Base-by-base conservation (phyloP, 306 rosid genomes). In the Ormosia emarginata region DNA sequence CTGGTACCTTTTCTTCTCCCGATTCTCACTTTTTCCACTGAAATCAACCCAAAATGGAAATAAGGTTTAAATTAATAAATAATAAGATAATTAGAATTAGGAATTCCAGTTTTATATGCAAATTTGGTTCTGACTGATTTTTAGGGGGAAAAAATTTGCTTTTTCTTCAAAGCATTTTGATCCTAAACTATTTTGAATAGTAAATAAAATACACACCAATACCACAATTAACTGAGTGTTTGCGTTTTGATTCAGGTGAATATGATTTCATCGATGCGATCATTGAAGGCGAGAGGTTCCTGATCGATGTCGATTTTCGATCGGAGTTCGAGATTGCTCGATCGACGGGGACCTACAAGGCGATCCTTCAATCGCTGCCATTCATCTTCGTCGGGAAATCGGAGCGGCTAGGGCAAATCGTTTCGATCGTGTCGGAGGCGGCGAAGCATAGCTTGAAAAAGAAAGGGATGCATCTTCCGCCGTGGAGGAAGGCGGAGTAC, bases 301-400 rank as follows among this genome's bases (percentile, higher is more conserved):
- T 95, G 34, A 53, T 95, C 7, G 99, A 95, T 78, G 81, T 95
- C 7, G 99, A 95, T 90, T 93, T 95, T 79, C 89, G 90, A 81
- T 95, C 99, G 5, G 98, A 95, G 90, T 95, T 95, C 65, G 99
- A 95, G 85, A 89, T 95, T 65, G 99, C 99, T 10, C 90, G 98
- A 61, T 84, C 98, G 2, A 95, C 99, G 0, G 97, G 97, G 14
- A 81, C 91, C 0, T 95, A 93, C 85, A 93, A 92, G 75, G 83
- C 90, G 17, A 89, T 95, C 61, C 96, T 93, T 7, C 97, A 93
- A 82, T 88, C 82, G 14, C 88, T 95, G 64, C 99, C 99, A 61
- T 87, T 66, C 90, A 84, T 93, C 66, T 95, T 90, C 85, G 94
- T 95, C 30, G 99, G 98, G 0, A 92, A 91, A 81, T 47, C 94